Evolutionary conservation across 1,284 basidiomycete species (phyloP), one percentile per base, ranked within the genome.

Genomic region (Testicularia cyperi): DNA sequence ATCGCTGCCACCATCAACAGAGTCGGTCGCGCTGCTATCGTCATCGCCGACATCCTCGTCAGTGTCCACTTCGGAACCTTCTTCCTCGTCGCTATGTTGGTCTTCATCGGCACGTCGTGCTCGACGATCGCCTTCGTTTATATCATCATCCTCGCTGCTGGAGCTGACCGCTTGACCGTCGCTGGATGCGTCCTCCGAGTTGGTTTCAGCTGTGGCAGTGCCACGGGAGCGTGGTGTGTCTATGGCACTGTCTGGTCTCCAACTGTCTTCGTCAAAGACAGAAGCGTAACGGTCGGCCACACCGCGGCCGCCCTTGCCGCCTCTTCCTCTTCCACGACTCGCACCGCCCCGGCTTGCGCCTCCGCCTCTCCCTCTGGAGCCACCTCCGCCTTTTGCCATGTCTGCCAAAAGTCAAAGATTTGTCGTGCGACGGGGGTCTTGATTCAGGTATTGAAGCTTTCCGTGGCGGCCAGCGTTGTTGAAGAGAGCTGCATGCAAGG

Each of bases 191-290:
- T 29, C 40, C 6, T 35, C 44, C 12, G 33, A 38, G 21, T 20
- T 51, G n/a, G n/a, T n/a, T 8, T 22, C 43, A 16, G 34, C 26
- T 10, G 39, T n/a, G n/a, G n/a, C n/a, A n/a, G n/a, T n/a, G n/a
- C n/a, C n/a, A n/a, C n/a, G n/a, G n/a, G n/a, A n/a, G n/a, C n/a
- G 33, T 18, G 49, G 60, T 23, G 32, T 34, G 22, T 68, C 65
- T 19, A 65, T 55, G 13, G 54, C 62, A 40, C 65, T 68, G 7
- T 65, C 64, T 1, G 56, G 64, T 31, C 54, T 36, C 55, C 55
- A 64, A 40, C 41, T 65, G 32, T 60, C 55, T 16, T 36, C 37
- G 1, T 60, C 54, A 32, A 64, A 44, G 7, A 51, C 49, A 10
- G 61, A 49, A 13, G 45, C 51, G 19, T 65, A 46, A 4, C 55